phyloP scores from a whole-genome alignment of 2,329 filamentous ascomycete species.

The Aspergillus flavus region DNA sequence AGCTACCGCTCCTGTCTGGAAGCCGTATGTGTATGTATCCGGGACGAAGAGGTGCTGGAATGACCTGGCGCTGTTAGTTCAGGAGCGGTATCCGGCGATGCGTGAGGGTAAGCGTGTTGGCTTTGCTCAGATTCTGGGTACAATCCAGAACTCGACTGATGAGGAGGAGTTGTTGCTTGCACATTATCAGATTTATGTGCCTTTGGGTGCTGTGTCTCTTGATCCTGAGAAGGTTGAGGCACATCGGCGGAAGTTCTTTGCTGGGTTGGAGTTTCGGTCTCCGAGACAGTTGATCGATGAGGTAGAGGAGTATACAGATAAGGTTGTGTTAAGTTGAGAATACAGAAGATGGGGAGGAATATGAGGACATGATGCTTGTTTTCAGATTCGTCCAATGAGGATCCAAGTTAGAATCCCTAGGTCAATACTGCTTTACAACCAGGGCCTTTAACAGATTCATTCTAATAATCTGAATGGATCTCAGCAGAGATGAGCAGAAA shows the following conservation, averaged over 20 bases:
- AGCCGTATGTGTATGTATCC: background rate
- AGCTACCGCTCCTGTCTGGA: background rate
- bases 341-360: too few relatives aligned
- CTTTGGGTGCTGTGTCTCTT: background rate
- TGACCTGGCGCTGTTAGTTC: background rate
- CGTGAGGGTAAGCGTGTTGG: background rate
- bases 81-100: background rate
- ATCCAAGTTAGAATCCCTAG: too few relatives aligned
- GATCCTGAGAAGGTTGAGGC: background rate
- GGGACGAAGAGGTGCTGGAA: background rate
- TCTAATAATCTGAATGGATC: background rate
- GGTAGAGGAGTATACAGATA: background rate
- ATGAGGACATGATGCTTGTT: too few relatives aligned
- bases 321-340: background rate
- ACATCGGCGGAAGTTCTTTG: background rate
- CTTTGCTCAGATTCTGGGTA: background rate
- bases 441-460: too few relatives aligned
- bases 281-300: background rate
- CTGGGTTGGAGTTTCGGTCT: background rate
- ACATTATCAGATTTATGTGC: background rate
- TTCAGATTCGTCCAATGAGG: too few relatives aligned
- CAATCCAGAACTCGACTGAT: background rate
- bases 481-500: conserved; percentile 37
- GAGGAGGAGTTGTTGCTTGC: background rate
- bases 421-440: too few relatives aligned